A percentile compares a stretch with the other conserved stretches of the same genome.
Conservation (phyloP, 75 land plant genomes). For the Cupressus sempervirens region DNA sequence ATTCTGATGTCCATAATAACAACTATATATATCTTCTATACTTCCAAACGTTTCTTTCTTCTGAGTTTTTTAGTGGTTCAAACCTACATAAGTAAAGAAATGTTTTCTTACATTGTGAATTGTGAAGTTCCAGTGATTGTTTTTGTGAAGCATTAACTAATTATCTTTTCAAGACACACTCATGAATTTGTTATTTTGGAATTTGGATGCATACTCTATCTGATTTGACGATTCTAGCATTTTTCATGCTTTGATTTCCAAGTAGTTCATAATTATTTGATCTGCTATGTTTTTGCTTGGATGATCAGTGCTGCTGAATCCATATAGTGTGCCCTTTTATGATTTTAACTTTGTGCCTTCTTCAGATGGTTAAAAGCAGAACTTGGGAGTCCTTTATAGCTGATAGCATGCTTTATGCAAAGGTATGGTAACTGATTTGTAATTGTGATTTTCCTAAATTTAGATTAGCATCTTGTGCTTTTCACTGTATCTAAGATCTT, state of each 20-base stretch:
- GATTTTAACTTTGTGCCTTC: background rate
- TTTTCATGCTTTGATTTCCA: background rate
- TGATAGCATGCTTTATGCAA: conserved; percentile 46
- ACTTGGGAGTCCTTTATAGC: conserved; percentile 59
- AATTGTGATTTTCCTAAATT: background rate
- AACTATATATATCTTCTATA: background rate
- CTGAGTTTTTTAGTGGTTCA: background rate
- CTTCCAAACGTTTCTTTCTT: background rate
- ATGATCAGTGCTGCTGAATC: background rate
- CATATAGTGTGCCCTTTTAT: background rate
- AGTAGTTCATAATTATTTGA: background rate
- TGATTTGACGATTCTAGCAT: background rate
- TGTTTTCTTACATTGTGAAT: background rate
- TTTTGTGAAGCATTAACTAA: background rate
- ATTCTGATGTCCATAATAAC: background rate
- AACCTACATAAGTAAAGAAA: background rate
- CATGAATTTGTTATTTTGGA: background rate
- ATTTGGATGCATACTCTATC: background rate
- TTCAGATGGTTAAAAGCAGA: conserved; percentile 42
- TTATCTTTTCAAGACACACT: background rate
- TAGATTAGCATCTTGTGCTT: background rate
- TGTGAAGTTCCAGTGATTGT: background rate
- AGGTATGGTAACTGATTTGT: conserved; percentile 25
- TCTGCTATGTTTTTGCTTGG: background rate
- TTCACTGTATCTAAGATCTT: background rate